These are phyloP conservation scores for Lathyrus aphaca DNA, from an alignment of 306 rosid genomes.

Conservation along the genomic window DNA sequence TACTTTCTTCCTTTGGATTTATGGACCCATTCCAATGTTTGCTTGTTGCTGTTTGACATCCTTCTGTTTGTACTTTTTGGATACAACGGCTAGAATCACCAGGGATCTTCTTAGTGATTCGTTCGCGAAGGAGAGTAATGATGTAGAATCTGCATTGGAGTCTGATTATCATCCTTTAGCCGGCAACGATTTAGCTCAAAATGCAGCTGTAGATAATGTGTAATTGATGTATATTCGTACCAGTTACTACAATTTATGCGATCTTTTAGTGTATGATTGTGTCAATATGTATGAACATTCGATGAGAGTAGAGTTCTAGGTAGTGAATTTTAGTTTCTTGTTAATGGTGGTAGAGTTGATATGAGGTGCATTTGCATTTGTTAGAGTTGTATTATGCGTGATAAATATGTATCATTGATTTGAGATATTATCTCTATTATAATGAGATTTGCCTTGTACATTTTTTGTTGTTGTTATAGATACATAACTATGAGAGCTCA, in stretches of 20 bases:
- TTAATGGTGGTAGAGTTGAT: neutral
- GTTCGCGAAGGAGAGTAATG: conserved; percentile 45
- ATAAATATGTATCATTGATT: too few relatives aligned
- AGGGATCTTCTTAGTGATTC: conserved; percentile 60
- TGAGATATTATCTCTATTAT: too few relatives aligned
- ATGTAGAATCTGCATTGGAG: conserved; percentile 50
- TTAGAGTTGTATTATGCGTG: neutral
- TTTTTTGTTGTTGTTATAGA: too few relatives aligned
- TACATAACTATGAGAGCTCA: too few relatives aligned
- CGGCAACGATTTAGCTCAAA: conserved; percentile 7
- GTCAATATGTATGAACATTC: neutral
- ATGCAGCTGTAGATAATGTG: conserved; percentile 18
- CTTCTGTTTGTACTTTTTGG: conserved; percentile 67
- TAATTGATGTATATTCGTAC: neutral
- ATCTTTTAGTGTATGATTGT: conserved; percentile 4
- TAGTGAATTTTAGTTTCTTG: neutral
- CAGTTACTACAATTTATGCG: neutral
- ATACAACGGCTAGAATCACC: conserved; percentile 72
- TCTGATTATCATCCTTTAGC: conserved; percentile 24
- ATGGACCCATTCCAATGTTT: conserved; percentile 87
- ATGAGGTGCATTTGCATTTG: neutral
- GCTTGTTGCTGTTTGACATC: conserved; percentile 63
- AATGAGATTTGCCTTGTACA: too few relatives aligned
- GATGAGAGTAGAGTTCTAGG: neutral
- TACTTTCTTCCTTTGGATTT: conserved; percentile 87